Evolutionary conservation across 75 land plant species (phyloP).

Genomic region (Larix kaempferi): DNA sequence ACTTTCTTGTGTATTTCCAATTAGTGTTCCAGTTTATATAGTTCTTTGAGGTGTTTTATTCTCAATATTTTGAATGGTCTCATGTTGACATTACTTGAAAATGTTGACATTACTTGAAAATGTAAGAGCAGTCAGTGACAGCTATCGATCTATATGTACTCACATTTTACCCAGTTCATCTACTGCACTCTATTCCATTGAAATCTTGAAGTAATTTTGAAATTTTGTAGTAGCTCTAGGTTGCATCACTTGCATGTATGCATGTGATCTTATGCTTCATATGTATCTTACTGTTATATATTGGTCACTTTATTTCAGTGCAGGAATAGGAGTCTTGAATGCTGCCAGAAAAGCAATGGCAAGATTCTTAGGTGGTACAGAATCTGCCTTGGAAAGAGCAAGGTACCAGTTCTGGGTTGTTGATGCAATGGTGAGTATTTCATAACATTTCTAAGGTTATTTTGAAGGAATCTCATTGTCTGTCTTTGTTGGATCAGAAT

Average conservation of each 20-base stretch:
- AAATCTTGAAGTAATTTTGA: not conserved
- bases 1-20: not conserved
- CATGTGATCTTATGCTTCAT: not conserved
- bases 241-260: not conserved
- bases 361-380: constrained; percentile 83
- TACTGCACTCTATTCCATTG: not conserved
- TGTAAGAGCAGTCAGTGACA: not conserved
- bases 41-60: not conserved
- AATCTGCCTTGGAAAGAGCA: constrained; percentile 70
- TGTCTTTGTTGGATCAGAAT: not conserved
- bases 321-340: constrained; percentile 95
- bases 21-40: not conserved
- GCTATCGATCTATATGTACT: not conserved
- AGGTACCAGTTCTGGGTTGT: constrained; percentile 87
- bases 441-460: not conserved
- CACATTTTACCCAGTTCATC: not conserved
- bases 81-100: not conserved
- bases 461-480: not conserved
- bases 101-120: not conserved
- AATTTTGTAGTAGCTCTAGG: too few species aligned
- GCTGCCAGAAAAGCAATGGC: constrained; percentile 95
- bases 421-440: constrained; percentile 71
- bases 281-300: not conserved
- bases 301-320: constrained; percentile 49
- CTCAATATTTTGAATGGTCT: not conserved